Percentiles rank a stretch among this genome's conserved stretches.
These are phyloP conservation scores for Lophiotrema nucula DNA, from an alignment of 495 filamentous ascomycete species.

Conservation along the genomic window DNA sequence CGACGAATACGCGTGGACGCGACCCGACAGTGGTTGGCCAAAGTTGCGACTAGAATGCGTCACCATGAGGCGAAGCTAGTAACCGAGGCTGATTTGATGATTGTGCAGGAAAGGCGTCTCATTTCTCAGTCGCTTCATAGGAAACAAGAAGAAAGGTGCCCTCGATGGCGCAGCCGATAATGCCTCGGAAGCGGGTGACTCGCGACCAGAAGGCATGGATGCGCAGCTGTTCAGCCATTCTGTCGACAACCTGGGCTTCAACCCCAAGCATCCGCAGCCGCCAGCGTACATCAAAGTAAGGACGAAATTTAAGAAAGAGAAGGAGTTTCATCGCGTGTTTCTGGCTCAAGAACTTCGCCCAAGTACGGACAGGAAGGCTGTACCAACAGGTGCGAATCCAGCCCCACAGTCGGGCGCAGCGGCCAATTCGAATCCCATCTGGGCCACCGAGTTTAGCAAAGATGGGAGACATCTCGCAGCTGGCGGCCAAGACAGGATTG, in stretches of 20 bases:
- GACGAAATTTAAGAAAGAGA: conserved; percentile 75
- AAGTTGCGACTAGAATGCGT: not conserved
- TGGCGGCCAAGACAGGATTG: conserved; percentile 80
- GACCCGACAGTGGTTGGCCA: not conserved
- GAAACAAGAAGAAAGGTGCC: conserved; percentile 70
- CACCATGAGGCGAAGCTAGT: not conserved
- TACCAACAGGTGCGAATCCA: conserved; percentile 13
- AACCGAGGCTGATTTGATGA: conserved; percentile 16
- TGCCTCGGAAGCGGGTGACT: conserved; percentile 68
- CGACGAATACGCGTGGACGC: not conserved
- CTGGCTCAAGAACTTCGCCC: conserved; percentile 78
- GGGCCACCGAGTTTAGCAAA: conserved; percentile 89
- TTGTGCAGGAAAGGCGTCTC: conserved; percentile 74
- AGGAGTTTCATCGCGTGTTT: conserved; percentile 83
- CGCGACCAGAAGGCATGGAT: conserved; percentile 72
- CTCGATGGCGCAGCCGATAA: conserved; percentile 60
- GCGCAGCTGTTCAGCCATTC: conserved; percentile 76
- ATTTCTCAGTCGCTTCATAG: conserved; percentile 88
- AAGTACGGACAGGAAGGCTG: conserved; percentile 29
- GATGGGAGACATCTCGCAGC: conserved; percentile 91
- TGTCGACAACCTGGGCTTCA: conserved; percentile 71
- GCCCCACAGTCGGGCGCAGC: conserved; percentile 28
- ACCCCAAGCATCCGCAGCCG: conserved; percentile 83
- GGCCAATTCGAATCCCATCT: conserved; percentile 63
- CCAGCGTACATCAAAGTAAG: conserved; percentile 87